Evolutionary conservation across 2,329 filamentous ascomycete genomes (phyloP), one percentile per base, ranked within the genome.

Genomic region (Aureobasidium sp.): DNA sequence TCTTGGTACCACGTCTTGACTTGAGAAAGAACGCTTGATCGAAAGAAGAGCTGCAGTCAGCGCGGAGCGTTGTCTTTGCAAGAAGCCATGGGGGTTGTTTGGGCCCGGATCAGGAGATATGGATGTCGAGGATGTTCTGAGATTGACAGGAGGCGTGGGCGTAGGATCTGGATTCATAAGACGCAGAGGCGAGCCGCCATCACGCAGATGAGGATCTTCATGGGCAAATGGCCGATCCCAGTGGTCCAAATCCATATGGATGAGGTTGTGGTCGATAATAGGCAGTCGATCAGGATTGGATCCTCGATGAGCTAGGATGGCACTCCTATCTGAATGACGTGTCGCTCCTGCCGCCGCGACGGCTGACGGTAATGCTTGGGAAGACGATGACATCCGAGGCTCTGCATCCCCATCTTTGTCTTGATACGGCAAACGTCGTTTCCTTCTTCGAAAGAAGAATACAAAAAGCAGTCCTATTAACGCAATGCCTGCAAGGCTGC

Each of bases 191-290:
- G 49, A 53, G 27, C 25, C 15, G 7, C 36, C 30, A 9, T 61
- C 37, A 8, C 72, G 71, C 45, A 70, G 65, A 60, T 66, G 69
- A 34, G 70, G 69, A 64, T 73, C 69, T 48, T 62, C 60, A 10
- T 65, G 63, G 1, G 70, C 70, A 49, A 67, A 73, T 8, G 72
- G 72, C 36, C 71, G 65, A 27, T 67, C 64, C 72, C 72, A 74
- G 55, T 71, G 70, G 29, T 66, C 62, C 10, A 67, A 67, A 58
- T 65, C 69, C 64, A 73, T 70, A 25, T 70, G 69, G 32, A 74
- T 73, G 45, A 73, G 66, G 32, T 70, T 69, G 37, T 71, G 69
- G 44, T 74, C 70, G 15, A 73, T 62, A 16, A 64, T 45, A 50
- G 59, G 59, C 6, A 57, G 37, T 30, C 49, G 41, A 16, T 39